phyloP scores from a whole-genome alignment of 2,329 filamentous ascomycete genomes.

The Stagonosporopsis cucurbitacearum region DNA sequence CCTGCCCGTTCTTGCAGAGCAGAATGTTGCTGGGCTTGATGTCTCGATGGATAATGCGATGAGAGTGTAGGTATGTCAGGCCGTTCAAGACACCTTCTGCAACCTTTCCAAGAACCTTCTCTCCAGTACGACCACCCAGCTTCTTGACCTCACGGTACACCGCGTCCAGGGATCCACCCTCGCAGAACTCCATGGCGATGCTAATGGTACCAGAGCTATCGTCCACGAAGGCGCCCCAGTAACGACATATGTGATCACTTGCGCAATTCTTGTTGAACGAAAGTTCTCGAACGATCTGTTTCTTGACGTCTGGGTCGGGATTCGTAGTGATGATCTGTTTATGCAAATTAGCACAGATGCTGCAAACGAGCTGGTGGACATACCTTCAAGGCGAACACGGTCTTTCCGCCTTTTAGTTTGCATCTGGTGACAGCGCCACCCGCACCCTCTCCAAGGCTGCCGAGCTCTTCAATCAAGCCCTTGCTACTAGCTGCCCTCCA shows the following conservation, averaged over 20 bases:
- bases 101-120: conserved; percentile 96
- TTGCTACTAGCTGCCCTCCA: conserved; percentile 94
- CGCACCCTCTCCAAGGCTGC: conserved; percentile 90
- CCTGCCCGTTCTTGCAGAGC: conserved; percentile 82
- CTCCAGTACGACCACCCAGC: conserved; percentile 89
- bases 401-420: conserved; percentile 88
- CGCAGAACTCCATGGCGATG: conserved; percentile 99
- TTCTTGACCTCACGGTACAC: conserved; percentile 98
- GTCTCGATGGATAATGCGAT: conserved; percentile 97
- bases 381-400: conserved; percentile 95
- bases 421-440: conserved; percentile 94
- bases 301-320: conserved; percentile 96
- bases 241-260: conserved; percentile 94
- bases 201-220: conserved; percentile 95
- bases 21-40: conserved; percentile 99
- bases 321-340: conserved; percentile 90
- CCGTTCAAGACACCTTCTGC: conserved; percentile 94
- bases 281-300: conserved; percentile 94
- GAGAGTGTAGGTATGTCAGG: conserved; percentile 90
- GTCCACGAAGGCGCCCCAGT: conserved; percentile 97
- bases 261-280: conserved; percentile 98
- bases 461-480: conserved; percentile 84
- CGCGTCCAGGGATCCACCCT: conserved; percentile 93
- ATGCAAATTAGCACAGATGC: conserved; percentile 17
- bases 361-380: conserved; percentile 2